Evolutionary conservation across 1,139 yeast species (phyloP).

Genomic region (Protomyces lactucae-debilis): DNA sequence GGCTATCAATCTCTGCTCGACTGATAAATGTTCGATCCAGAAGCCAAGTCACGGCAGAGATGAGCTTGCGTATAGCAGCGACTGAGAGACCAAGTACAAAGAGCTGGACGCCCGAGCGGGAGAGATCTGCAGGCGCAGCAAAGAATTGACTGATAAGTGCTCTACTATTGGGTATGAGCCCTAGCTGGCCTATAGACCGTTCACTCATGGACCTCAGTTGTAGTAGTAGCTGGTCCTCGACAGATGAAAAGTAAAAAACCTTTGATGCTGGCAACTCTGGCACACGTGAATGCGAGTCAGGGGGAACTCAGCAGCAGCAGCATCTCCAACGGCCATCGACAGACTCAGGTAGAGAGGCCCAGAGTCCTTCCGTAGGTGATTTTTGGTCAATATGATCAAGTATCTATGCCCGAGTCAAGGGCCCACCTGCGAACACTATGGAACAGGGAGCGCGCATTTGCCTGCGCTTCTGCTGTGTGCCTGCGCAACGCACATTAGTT

Average conservation of each 20-base stretch:
- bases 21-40: constrained; percentile 14
- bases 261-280: too few relatives aligned
- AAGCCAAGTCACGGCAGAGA: background rate
- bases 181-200: constrained; percentile 4
- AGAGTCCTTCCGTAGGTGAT: too few relatives aligned
- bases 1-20: constrained; percentile 20
- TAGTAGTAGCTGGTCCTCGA: too few relatives aligned
- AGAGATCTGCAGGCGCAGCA: constrained; percentile 16
- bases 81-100: constrained; percentile 10
- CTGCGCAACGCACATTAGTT: background rate
- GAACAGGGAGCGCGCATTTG: too few relatives aligned
- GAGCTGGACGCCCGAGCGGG: constrained; percentile 16
- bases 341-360: too few relatives aligned
- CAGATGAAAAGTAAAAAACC: too few relatives aligned
- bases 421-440: too few relatives aligned
- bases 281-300: too few relatives aligned
- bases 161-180: constrained; percentile 4
- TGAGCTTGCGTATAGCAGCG: constrained; percentile 13
- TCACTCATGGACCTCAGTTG: background rate
- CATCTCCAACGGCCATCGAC: too few relatives aligned
- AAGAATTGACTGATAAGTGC: constrained; percentile 6
- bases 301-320: too few relatives aligned
- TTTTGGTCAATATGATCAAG: too few relatives aligned
- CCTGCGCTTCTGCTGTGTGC: background rate
- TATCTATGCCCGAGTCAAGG: too few relatives aligned